phyloP scores from a whole-genome alignment of 768 basidiomycete species.

The Dendrothele bispora region DNA sequence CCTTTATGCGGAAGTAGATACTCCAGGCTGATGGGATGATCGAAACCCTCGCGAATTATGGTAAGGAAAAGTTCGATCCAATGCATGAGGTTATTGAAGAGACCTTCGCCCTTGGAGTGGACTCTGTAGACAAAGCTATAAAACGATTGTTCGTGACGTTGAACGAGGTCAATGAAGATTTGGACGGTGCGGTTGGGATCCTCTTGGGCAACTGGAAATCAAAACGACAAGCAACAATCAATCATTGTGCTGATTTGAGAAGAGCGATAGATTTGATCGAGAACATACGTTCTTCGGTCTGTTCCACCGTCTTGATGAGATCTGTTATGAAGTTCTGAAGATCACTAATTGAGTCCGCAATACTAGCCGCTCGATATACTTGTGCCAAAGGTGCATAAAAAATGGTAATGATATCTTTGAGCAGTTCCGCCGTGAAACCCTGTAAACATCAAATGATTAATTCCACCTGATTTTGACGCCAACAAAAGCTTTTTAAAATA shows the following conservation, averaged over 20 bases:
- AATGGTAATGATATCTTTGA: slow-evolving; percentile 98
- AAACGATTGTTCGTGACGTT: slow-evolving; percentile 93
- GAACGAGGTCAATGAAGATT: slow-evolving; percentile 89
- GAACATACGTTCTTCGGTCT: slow-evolving; percentile 80
- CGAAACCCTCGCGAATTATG: slow-evolving; percentile 86
- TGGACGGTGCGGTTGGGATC: slow-evolving; percentile 88
- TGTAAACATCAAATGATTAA: slow-evolving; percentile 28
- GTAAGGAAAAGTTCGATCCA: slow-evolving; percentile 98
- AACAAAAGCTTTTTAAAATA: no score
- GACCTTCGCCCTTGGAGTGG: slow-evolving; percentile 91
- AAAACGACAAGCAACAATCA: no score
- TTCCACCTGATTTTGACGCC: no score
- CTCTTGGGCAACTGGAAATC: slow-evolving; percentile 70
- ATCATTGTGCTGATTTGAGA: background rate
- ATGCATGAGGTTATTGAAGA: slow-evolving; percentile 92
- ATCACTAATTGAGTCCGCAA: slow-evolving; percentile 90
- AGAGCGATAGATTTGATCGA: background rate
- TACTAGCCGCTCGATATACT: slow-evolving; percentile 96
- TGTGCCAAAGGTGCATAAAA: slow-evolving; percentile 97
- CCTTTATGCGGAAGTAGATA: slow-evolving; percentile 85
- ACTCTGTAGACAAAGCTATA: slow-evolving; percentile 99
- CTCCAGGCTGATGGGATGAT: slow-evolving; percentile 76
- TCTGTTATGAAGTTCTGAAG: slow-evolving; percentile 94
- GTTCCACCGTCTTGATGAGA: slow-evolving; percentile 91
- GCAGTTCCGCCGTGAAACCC: slow-evolving; percentile 92